phyloP scores from a whole-genome alignment of 768 basidiomycete genomes.

The Neoboletus magnificus region DNA sequence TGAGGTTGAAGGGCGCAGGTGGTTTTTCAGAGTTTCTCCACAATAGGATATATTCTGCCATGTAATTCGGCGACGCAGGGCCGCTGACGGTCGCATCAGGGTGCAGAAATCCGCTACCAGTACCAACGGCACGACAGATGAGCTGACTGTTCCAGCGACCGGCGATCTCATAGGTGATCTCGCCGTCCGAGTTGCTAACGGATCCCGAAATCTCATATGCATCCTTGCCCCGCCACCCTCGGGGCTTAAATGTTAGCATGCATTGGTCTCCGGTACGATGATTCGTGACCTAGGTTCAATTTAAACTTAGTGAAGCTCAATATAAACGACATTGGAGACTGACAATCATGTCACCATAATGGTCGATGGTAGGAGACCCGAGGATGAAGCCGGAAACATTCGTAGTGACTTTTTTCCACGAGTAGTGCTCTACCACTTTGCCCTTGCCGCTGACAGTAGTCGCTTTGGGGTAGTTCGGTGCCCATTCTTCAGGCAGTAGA shows the following conservation, averaged over 20 bases:
- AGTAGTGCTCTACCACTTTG: conserved; percentile 84
- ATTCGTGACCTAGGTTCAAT: conserved; percentile 58
- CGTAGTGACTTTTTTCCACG: conserved; percentile 93
- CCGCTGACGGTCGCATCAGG: conserved; percentile 65
- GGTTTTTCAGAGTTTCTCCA: conserved; percentile 92
- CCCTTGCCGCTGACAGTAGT: conserved; percentile 39
- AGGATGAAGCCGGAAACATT: conserved; percentile 91
- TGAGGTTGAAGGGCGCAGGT: conserved; percentile 88
- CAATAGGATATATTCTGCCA: conserved; percentile 76
- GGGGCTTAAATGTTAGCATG: conserved; percentile 90
- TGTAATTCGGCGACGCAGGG: conserved; percentile 40
- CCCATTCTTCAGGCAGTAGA: conserved; percentile 65
- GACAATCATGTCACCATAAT: conserved; percentile 93
- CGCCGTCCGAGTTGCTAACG: conserved; percentile 64
- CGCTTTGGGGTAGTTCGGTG: conserved; percentile 58
- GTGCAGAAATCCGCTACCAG: conserved; percentile 55
- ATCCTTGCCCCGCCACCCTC: conserved; percentile 90
- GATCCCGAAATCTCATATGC: conserved; percentile 90
- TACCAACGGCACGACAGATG: conserved; percentile 73
- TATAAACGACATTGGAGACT: conserved; percentile 31
- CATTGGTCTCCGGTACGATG: conserved; percentile 89
- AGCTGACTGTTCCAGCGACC: conserved; percentile 96
- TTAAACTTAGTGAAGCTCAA: not conserved
- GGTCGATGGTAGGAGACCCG: conserved; percentile 83
- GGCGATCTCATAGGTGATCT: conserved; percentile 81